Base-by-base conservation (phyloP, 2,329 filamentous ascomycete genomes). In the Arthroderma uncinatum region DNA sequence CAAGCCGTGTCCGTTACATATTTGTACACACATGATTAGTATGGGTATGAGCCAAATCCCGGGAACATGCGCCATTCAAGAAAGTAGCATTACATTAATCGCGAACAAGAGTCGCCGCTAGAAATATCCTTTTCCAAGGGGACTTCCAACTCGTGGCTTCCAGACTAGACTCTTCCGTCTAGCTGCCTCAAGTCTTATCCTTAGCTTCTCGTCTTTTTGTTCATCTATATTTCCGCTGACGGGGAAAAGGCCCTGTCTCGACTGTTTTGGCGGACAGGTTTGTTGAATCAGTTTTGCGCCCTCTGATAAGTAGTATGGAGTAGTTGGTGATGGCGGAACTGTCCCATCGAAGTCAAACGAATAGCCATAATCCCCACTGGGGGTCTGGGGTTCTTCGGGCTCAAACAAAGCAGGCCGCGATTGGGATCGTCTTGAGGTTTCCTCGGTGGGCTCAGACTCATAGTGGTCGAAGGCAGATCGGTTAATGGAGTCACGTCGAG, bases 141-240 rank as follows among this genome's bases (percentile, higher is more conserved):
- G 87, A 69, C 87, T 91, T 16, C 80, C 84, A 58, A 89, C 74
- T 71, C 86, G 86, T 30, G 87, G 87, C 33, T 85, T 85, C 74
- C 84, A 89, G 66, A 88, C 85, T 69, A 89, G 68, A 66, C 85
- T 92, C 79, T 88, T 89, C 60, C 87, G 78, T 60, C 86, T 78
- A 0, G 86, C 86, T 9, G 84, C 82, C 77, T 87, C 82, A 60
- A 91, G 73, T 52, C 83, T 77, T 70, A 81, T 77, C 60, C 82
- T 73, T 57, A 86, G 75, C 16, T 68, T 66, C 21, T 70, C 67
- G 40, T 69, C 68, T 1, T 64, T 60, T 36, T 72, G 68, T 47
- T 66, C 66, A 4, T 70, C 67, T 40, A 59, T 59, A 7, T 62
- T 61, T 1, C 62, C 65, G 40, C 40, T 58, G 39, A 61, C 21